Percentiles rank a stretch among this genome's conserved stretches.
These are phyloP conservation scores for Penicillium cataractarum DNA, from an alignment of 495 filamentous ascomycete genomes.

Conservation along the genomic window DNA sequence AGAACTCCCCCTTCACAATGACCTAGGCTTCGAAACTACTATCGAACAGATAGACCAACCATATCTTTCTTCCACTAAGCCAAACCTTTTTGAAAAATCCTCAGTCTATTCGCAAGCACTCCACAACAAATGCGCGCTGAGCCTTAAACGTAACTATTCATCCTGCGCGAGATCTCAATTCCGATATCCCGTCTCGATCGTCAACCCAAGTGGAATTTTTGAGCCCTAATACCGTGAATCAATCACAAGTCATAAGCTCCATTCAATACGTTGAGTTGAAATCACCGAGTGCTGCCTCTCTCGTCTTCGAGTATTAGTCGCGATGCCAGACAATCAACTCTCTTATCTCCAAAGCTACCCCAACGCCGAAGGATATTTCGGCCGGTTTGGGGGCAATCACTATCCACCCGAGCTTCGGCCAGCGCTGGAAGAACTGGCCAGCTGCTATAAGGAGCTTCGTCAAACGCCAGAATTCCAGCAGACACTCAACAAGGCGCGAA, in stretches of 20 bases:
- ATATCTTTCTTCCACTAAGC: background rate
- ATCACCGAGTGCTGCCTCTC: background rate
- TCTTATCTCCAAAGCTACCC: conserved; percentile 12
- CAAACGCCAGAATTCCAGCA: conserved; percentile 13
- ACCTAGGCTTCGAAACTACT: background rate
- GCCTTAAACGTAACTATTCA: background rate
- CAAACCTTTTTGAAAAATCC: background rate
- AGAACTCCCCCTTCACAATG: background rate
- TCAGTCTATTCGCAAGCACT: background rate
- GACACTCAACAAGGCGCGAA: conserved; percentile 15
- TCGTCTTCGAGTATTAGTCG: background rate
- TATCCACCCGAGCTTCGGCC: conserved; percentile 22
- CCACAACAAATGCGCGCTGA: background rate
- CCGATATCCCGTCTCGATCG: background rate
- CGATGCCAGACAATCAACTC: background rate
- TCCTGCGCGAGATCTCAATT: background rate
- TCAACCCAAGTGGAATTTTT: background rate
- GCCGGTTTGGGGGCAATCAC: conserved; percentile 27
- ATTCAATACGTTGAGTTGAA: background rate
- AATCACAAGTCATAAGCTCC: background rate
- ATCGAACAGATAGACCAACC: background rate
- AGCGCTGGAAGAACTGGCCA: conserved; percentile 21
- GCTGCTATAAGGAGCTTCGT: conserved; percentile 8
- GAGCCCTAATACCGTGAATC: too few relatives aligned
- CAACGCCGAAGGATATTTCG: conserved; percentile 24